Evolutionary conservation across 1,284 basidiomycete genomes (phyloP), one percentile per base, ranked within the genome.

Genomic region (Coniferiporia weirii): DNA sequence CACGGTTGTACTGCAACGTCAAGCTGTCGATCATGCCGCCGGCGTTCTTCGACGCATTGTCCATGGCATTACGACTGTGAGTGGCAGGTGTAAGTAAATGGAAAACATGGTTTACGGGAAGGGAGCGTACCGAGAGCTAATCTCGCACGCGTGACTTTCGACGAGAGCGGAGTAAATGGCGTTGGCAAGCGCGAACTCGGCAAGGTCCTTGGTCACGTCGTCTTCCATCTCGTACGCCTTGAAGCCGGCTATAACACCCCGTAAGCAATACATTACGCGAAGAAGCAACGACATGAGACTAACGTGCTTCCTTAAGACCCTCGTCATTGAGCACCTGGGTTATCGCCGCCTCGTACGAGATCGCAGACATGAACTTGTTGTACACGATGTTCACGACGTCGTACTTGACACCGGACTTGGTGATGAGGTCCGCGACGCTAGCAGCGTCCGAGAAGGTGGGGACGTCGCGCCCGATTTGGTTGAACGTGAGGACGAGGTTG

Each of bases 1-100:
- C 95, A 85, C 96, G 92, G 78, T 98, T 98, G 86, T 96, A 96
- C 75, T 95, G 83, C 86, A 96, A 91, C 73, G 91, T 89, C 61
- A 97, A 81, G 55, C 80, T 76, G 65, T 75, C 76, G 69, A 95
- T 95, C 93, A 96, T 95, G 74, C 95, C 93, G 55, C 78, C 81
- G 60, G 96, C 97, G 76, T 99, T 99, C 88, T 95, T 99, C 66
- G 95, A 96, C 55, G 96, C 97, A 72, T 96, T 99, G 86, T 99
- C 96, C 96, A 99, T 99, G 71, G 97, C 96, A 69, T 97, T 98
- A 67, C 96, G 91, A 76, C 94, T 83, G 61, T 27, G 63, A 66
- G 51, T 65, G 48, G 12, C 27, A 22, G 43, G 15, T 43, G 5
- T 32, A 38, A 9, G 34, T 22, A 49, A 68, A 54, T 69, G 49